Evolutionary conservation across 495 filamentous ascomycete species (phyloP).

Genomic region (Xylaria cubensis): DNA sequence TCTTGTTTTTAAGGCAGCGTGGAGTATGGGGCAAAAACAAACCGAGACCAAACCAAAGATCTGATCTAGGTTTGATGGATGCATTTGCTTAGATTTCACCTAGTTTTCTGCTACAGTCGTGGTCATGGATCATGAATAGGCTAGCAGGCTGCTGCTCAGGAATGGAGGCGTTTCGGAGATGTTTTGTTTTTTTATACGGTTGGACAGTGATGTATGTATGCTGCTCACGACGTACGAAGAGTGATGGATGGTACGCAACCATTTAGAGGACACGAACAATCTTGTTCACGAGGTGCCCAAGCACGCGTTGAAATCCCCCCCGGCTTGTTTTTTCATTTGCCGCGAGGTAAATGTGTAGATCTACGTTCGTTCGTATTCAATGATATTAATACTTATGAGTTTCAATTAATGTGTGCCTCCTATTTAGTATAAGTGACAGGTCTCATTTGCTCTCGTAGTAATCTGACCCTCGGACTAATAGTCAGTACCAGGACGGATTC

Average conservation of each 20-base stretch:
- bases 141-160: background rate
- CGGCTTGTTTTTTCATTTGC: background rate
- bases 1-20: constrained; percentile 16
- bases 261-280: background rate
- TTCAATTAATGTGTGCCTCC: background rate
- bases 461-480: background rate
- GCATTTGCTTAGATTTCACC: background rate
- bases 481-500: background rate
- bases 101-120: background rate
- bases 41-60: background rate
- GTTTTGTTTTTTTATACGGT: background rate
- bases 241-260: background rate
- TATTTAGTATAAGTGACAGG: background rate
- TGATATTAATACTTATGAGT: background rate
- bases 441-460: background rate
- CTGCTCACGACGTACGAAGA: background rate
- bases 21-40: constrained; percentile 20
- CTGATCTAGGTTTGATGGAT: background rate
- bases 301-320: background rate
- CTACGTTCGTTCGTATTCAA: background rate
- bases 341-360: background rate
- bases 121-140: background rate
- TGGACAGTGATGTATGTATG: constrained; percentile 3
- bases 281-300: background rate
- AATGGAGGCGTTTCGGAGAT: constrained; percentile 3